Evolutionary conservation across 1,284 basidiomycete genomes (phyloP).

Genomic region (Inonotus hispidus): DNA sequence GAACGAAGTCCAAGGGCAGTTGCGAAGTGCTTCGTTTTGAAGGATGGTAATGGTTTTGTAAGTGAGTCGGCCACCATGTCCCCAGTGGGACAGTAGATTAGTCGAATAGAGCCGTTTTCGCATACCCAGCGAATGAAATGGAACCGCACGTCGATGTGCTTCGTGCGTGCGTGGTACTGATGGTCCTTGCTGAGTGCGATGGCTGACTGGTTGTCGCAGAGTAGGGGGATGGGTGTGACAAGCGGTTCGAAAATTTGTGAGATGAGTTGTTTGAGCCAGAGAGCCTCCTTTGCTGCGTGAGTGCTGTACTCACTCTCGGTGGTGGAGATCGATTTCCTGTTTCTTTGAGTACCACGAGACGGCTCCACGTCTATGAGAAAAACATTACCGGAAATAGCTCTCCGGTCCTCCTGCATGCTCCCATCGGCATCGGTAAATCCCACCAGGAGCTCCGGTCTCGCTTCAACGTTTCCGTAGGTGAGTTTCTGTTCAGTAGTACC

Average conservation of each 20-base stretch:
- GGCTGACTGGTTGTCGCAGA: conserved; percentile 27
- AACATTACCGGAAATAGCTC: conserved; percentile 21
- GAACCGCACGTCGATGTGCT: conserved; percentile 31
- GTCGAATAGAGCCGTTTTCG: conserved; percentile 3
- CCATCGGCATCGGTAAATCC: conserved; percentile 20
- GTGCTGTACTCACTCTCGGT: conserved; percentile 21
- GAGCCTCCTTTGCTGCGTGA: conserved; percentile 22
- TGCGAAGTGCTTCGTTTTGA: conserved; percentile 1
- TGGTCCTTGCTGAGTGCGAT: conserved; percentile 26
- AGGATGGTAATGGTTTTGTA: conserved; percentile 19
- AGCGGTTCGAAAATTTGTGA: conserved; percentile 12
- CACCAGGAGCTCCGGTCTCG: neutral
- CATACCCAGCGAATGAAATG: conserved; percentile 25
- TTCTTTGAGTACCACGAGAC: conserved; percentile 22
- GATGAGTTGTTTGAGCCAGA: conserved; percentile 24
- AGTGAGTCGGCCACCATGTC: conserved; percentile 20
- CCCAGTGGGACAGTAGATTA: conserved; percentile 19
- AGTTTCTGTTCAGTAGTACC: conserved; percentile 8
- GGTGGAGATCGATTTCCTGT: conserved; percentile 19
- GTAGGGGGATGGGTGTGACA: conserved; percentile 15
- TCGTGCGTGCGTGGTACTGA: conserved; percentile 26
- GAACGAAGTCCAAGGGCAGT: neutral
- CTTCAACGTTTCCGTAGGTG: neutral
- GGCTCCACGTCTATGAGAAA: conserved; percentile 14
- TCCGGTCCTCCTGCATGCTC: conserved; percentile 14